Base-by-base conservation (phyloP, 805 yeast genomes). In the Diddensiella santjacobensis region DNA sequence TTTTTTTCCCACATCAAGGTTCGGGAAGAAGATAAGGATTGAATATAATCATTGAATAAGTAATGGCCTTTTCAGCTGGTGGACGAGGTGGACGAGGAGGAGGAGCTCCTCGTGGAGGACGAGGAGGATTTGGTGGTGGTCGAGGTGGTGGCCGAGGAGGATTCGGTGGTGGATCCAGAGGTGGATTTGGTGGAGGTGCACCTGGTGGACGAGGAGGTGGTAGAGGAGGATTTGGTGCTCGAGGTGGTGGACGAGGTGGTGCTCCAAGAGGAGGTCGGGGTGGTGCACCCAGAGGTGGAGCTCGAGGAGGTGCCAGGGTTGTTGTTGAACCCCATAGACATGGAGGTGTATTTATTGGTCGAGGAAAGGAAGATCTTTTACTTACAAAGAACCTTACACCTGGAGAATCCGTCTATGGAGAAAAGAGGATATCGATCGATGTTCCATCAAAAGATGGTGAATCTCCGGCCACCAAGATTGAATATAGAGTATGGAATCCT, bases 401-500 rank as follows among this genome's bases (percentile, higher is more conserved):
- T 65, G 99, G 99, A 72, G 99, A 91, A 72, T 81, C 93, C 50
- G 99, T 93, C 48, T 93, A 93, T 75, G 98, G 98, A 66, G 99
- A 93, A 77, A 93, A 93, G 82, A 83, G 98, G 77, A 78, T 93
- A 56, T 72, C 95, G 50, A 79, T 93, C 54, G 99, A 93, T 70
- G 96, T 87, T 68, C 96, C 97, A 58, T 80, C 91, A 50, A 80
- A 76, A 64, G 95, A 85, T 67, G 95, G 85, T 65, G 69, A 66
- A 26, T 59, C 51, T 3, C 65, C 64, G 18, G 87, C 83, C 51
- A 89, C 97, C 66, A 93, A 93, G 79, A 80, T 83, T 54, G 99
- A 93, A 78, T 93, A 93, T 83, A 90, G 99, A 81, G 99, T 93
- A 60, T 93, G 99, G 99, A 93, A 93, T 75, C 99, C 99, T 56